These are phyloP conservation scores for Plasmopara halstedii DNA, from an alignment of 352 stramenopile species.

Conservation along the genomic window DNA sequence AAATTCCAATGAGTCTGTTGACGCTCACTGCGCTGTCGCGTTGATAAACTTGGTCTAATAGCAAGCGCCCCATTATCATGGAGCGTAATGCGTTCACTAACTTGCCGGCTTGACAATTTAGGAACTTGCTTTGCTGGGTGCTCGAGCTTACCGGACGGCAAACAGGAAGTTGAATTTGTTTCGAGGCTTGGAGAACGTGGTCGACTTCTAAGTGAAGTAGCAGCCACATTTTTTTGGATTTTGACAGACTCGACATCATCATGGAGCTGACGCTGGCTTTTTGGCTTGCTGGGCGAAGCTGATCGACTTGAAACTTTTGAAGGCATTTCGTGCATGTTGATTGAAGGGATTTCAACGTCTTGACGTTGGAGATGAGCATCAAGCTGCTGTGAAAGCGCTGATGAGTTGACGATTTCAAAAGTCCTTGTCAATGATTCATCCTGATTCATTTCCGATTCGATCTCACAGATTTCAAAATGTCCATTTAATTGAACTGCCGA, in stretches of 20 bases:
- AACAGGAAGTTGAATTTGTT: too few relatives aligned
- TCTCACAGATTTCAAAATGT: slow-evolving; percentile 3
- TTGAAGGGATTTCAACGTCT: slow-evolving; percentile 1
- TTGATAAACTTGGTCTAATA: slow-evolving; percentile 4
- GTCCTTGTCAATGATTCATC: slow-evolving; percentile 4
- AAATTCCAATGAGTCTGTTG: slow-evolving; percentile 7
- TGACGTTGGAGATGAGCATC: slow-evolving; percentile 6
- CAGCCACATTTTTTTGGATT: slow-evolving; percentile 5
- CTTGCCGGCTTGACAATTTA: slow-evolving; percentile 10
- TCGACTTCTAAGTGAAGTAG: slow-evolving; percentile 4
- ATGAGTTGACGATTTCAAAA: not conserved
- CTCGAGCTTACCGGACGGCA: not conserved
- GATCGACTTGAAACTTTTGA: slow-evolving; percentile 1
- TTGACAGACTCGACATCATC: slow-evolving; percentile 7
- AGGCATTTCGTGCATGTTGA: not conserved
- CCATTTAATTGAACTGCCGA: slow-evolving; percentile 8
- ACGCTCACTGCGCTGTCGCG: slow-evolving; percentile 8
- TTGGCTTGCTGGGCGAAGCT: slow-evolving; percentile 5
- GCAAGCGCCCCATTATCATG: slow-evolving; percentile 10
- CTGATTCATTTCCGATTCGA: not conserved
- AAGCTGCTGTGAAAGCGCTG: slow-evolving; percentile 3
- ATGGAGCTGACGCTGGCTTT: slow-evolving; percentile 9
- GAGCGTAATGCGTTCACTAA: slow-evolving; percentile 13
- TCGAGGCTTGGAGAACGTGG: slow-evolving; percentile 8
- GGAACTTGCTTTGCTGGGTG: not conserved